Evolutionary conservation across 176 grass and related monocot species (phyloP).

Genomic region (Bonia amplexicaulis): DNA sequence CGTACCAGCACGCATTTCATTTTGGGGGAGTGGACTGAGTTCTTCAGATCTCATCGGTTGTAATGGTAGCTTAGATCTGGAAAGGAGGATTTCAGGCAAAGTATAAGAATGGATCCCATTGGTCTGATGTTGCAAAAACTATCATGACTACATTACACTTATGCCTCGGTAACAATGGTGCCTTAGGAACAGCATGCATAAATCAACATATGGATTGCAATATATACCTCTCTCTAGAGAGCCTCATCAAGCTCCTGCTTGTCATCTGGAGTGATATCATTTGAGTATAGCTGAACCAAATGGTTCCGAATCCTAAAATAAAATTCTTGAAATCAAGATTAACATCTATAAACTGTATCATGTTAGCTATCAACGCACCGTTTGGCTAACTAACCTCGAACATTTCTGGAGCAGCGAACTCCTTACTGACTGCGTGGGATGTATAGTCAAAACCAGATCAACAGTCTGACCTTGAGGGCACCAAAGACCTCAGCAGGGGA

Average conservation of each 20-base stretch:
- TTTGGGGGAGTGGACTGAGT: conserved; percentile 73
- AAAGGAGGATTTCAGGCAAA: conserved; percentile 12
- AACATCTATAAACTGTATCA: not conserved
- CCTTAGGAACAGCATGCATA: not conserved
- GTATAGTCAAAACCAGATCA: conserved; percentile 68
- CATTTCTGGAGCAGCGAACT: conserved; percentile 73
- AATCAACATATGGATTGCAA: conserved; percentile 7
- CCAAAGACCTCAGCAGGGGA: conserved; percentile 66
- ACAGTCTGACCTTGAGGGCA: conserved; percentile 67
- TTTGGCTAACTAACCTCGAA: conserved; percentile 40
- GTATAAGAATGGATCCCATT: conserved; percentile 10
- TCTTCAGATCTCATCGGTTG: conserved; percentile 84
- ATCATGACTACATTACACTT: not conserved
- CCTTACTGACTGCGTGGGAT: conserved; percentile 70
- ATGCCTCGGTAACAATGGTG: not conserved
- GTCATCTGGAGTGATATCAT: conserved; percentile 74
- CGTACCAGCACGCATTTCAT: conserved; percentile 85
- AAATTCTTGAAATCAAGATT: not conserved
- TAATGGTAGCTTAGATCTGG: conserved; percentile 83
- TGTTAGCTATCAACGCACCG: not conserved
- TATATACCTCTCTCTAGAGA: conserved; percentile 69
- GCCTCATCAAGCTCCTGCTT: conserved; percentile 84
- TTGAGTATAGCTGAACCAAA: conserved; percentile 57
- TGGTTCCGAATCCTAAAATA: conserved; percentile 56
- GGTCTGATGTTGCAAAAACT: not conserved